Evolutionary conservation across 2,329 filamentous ascomycete genomes (phyloP).

Genomic region (Aspergillus unguis): DNA sequence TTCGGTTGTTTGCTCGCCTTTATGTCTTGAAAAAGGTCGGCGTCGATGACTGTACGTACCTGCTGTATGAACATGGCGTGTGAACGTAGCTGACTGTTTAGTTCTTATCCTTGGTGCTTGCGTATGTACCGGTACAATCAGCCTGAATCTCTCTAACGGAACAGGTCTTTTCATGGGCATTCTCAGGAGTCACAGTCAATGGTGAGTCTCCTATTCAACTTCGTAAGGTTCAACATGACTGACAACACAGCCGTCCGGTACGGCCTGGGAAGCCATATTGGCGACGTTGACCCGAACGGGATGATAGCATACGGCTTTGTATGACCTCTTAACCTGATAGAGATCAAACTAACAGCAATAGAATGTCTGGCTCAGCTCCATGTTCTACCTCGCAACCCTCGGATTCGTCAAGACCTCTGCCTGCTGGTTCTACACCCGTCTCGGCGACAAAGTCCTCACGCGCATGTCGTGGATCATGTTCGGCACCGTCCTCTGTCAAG

Average conservation of each 20-base stretch:
- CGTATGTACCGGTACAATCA: too few species aligned
- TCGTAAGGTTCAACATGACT: background rate
- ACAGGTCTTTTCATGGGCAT: conserved; percentile 35
- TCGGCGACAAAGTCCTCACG: conserved; percentile 40
- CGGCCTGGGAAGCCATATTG: conserved; percentile 18
- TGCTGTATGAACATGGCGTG: too few species aligned
- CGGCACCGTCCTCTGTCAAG: conserved; percentile 40
- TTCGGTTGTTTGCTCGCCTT: conserved; percentile 41
- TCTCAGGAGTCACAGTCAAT: conserved; percentile 34
- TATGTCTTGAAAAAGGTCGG: conserved; percentile 35
- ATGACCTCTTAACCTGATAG: conserved; percentile 5
- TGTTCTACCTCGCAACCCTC: conserved; percentile 48
- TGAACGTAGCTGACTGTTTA: too few species aligned
- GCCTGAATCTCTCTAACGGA: too few species aligned
- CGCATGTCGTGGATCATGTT: conserved; percentile 40
- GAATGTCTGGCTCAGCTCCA: conserved; percentile 48
- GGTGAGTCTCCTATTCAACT: conserved; percentile 19
- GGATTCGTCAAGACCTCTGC: conserved; percentile 51
- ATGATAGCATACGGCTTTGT: conserved; percentile 14
- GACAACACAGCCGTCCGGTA: conserved; percentile 14
- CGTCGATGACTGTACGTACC: conserved; percentile 33
- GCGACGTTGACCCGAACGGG: conserved; percentile 9
- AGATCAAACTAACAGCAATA: conserved; percentile 12
- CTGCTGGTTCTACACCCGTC: conserved; percentile 45
- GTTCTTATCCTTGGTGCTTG: too few species aligned